Base-by-base conservation (phyloP, 768 basidiomycete species). In the Trametes punicea region DNA sequence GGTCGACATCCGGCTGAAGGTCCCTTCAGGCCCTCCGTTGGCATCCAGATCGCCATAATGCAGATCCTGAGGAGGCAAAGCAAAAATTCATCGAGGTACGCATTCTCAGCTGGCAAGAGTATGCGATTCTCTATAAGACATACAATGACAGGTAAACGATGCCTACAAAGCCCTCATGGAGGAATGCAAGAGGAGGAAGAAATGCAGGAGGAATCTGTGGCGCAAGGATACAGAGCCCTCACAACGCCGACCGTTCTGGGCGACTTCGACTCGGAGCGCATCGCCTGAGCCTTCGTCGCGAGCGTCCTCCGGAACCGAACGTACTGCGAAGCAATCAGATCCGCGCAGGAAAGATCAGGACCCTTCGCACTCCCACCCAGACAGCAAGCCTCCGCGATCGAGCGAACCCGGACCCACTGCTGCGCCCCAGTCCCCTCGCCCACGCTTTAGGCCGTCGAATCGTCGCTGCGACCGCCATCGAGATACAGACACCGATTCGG, bases 11-110 rank as follows among this genome's bases (percentile, higher is more conserved):
- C 9, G 70, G 53, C 64, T 60, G 63, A 51, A 23, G 47, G 48
- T 30, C 8, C 57, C 33, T 29, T 59, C 36, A 80, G 84, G 84
- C 82, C 61, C 71, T 86, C 52, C 77, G 75, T 64, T 87, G 84
- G 83, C 84, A 87, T 61, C 84, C 84, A 59, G 84, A 86, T 70
- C 83, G 82, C 57, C 81, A 83, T 68, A 62, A 68, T 20, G 68
- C 74, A 25, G 74, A 78, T 56, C 81, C 78, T 64, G 79, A 83
- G 54, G 66, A 68, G 42, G 81, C 82, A 16, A 77, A 78, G 47
- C 75, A 76, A 60, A 74, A 74, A 63, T 87, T 87, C 69, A 74
- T 81, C 45, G 77, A 87, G 73, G 85, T 84, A 67, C 53, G 73
- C 49, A 13, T n/a, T 31, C 59, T 39, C 9, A 23, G 54, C 20